A percentile compares a stretch with the other conserved stretches of the same genome.
These are phyloP conservation scores for Acanthamoeba culbertsoni DNA, from an alignment of 208 protist genomes.

Conservation along the genomic window DNA sequence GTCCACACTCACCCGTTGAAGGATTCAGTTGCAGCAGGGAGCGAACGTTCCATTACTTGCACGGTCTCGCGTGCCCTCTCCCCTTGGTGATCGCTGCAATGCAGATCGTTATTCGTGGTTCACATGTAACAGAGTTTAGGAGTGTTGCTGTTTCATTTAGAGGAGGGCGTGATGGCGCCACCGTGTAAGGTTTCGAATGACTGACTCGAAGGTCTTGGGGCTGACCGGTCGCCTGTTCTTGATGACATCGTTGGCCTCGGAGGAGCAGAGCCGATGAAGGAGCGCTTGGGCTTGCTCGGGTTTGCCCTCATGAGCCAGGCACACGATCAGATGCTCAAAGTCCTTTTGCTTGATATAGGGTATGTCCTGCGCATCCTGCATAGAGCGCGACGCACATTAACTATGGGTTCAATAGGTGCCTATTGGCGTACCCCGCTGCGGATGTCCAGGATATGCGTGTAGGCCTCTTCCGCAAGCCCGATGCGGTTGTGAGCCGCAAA, in stretches of 20 bases:
- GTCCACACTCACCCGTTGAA: no score
- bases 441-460: neutral
- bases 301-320: neutral
- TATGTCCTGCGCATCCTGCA: neutral
- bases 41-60: no score
- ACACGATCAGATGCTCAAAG: neutral
- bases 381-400: neutral
- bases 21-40: no score
- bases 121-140: neutral
- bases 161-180: neutral
- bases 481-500: neutral
- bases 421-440: neutral
- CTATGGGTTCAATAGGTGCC: no score
- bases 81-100: no score
- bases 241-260: neutral
- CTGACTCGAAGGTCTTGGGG: neutral
- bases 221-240: neutral
- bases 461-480: neutral
- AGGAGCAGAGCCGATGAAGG: neutral
- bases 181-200: neutral
- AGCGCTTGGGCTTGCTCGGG: neutral
- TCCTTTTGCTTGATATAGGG: neutral
- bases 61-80: no score
- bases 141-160: neutral
- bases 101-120: no score